Percentiles rank a stretch among this genome's conserved stretches.
phyloP scores from a whole-genome alignment of 2,329 filamentous ascomycete species.

The Cladosporium austrohemisphaericum region DNA sequence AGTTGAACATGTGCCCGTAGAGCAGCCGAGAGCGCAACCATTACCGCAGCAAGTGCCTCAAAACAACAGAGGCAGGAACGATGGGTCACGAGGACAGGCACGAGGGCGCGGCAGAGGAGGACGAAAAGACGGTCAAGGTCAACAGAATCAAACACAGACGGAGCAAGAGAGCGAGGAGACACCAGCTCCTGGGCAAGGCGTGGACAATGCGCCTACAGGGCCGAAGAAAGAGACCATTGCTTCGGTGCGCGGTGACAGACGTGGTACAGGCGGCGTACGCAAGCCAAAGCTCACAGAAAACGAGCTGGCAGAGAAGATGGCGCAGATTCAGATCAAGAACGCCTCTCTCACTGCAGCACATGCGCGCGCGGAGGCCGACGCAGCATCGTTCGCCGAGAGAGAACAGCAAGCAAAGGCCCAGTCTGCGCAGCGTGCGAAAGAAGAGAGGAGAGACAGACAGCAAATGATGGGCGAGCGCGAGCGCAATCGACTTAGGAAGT shows the following conservation, averaged over 20 bases:
- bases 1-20: conserved; percentile 16
- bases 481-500: conserved; percentile 56
- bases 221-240: conserved; percentile 20
- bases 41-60: not conserved
- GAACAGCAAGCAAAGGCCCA: conserved; percentile 57
- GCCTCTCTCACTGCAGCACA: conserved; percentile 58
- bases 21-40: conserved; percentile 9
- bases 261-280: conserved; percentile 33
- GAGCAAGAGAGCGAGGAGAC: conserved; percentile 8
- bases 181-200: conserved; percentile 16
- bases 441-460: conserved; percentile 50
- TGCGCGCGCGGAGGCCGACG: conserved; percentile 64
- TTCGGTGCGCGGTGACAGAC: conserved; percentile 34
- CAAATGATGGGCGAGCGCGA: conserved; percentile 62
- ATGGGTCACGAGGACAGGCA: conserved; percentile 19
- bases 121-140: conserved; percentile 15
- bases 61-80: not conserved
- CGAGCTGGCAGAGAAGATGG: conserved; percentile 59
- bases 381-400: conserved; percentile 60
- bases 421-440: conserved; percentile 42
- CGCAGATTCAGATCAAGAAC: conserved; percentile 59
- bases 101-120: conserved; percentile 23
- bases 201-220: conserved; percentile 24
- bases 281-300: conserved; percentile 62
- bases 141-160: not conserved